These are phyloP conservation scores for Rhodotorula babjevae DNA, from an alignment of 768 basidiomycete genomes.

Conservation along the genomic window DNA sequence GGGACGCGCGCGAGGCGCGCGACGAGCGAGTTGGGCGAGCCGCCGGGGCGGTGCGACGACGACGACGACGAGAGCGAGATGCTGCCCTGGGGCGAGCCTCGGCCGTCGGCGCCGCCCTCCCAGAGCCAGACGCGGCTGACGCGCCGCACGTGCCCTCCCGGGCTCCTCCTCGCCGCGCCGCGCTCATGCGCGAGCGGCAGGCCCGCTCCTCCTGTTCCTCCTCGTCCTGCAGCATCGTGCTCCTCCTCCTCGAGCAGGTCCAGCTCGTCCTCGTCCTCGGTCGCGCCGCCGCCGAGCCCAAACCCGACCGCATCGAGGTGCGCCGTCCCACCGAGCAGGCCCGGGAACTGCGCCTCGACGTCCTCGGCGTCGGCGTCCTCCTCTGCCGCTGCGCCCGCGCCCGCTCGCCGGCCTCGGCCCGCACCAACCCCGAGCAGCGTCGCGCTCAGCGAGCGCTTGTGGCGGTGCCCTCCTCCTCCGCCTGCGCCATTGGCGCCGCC, in stretches of 20 bases:
- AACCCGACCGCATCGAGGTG: neutral
- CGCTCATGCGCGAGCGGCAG: neutral
- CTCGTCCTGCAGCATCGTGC: neutral
- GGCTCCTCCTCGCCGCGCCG: too few species aligned
- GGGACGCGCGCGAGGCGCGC: neutral
- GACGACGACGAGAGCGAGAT: neutral
- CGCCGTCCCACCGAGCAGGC: neutral
- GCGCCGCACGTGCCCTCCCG: constrained; percentile 14
- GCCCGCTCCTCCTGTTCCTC: neutral
- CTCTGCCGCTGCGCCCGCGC: neutral
- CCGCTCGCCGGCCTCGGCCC: neutral
- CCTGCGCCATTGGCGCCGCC: neutral
- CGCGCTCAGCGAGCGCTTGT: neutral
- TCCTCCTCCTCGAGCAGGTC: neutral
- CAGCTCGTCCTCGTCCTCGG: neutral
- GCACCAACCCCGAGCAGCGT: neutral
- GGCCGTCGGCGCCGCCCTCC: constrained; percentile 5
- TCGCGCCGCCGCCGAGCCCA: neutral
- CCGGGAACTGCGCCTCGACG: constrained; percentile 3
- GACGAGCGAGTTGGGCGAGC: neutral
- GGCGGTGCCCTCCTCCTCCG: neutral
- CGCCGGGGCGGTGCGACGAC: neutral
- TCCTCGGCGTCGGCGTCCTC: neutral
- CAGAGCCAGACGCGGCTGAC: constrained; percentile 27
- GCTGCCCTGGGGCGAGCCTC: neutral